Evolutionary conservation across 768 basidiomycete species (phyloP).

Genomic region (Porphyrellus cyaneotinctus): DNA sequence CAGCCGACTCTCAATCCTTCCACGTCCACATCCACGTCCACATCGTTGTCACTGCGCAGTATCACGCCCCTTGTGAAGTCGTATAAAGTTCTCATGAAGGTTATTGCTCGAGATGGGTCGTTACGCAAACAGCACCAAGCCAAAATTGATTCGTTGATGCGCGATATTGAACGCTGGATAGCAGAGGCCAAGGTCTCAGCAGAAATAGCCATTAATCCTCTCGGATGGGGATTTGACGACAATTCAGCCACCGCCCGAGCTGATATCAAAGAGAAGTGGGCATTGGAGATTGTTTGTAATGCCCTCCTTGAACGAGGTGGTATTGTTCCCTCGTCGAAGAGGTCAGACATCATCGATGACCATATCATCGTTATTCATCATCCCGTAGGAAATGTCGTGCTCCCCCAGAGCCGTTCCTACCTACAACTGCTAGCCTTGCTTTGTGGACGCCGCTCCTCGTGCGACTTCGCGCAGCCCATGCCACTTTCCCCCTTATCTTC

Average conservation of each 20-base stretch:
- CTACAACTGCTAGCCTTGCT: conserved; percentile 48
- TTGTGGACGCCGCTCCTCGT: conserved; percentile 65
- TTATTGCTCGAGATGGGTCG: conserved; percentile 60
- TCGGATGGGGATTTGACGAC: conserved; percentile 43
- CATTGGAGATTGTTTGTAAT: conserved; percentile 63
- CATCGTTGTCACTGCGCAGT: conserved; percentile 43
- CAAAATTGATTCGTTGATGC: conserved; percentile 46
- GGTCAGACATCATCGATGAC: conserved; percentile 42
- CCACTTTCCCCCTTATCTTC: conserved; percentile 49
- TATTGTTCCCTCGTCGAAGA: conserved; percentile 80
- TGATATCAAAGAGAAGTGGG: conserved; percentile 60
- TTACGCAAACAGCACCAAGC: conserved; percentile 47
- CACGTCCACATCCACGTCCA: conserved; percentile 30
- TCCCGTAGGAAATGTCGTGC: conserved; percentile 51
- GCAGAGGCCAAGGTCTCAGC: conserved; percentile 66
- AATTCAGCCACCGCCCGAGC: conserved; percentile 33
- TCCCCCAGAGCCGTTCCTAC: conserved; percentile 40
- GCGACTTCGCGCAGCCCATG: conserved; percentile 54
- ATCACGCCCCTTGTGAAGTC: conserved; percentile 64
- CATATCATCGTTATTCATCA: conserved; percentile 1
- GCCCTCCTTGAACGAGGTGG: conserved; percentile 65
- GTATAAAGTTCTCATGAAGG: conserved; percentile 70
- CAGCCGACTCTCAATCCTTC: conserved; percentile 66
- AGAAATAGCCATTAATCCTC: conserved; percentile 41
- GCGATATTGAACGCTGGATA: conserved; percentile 76